Percentiles rank a stretch among this genome's conserved stretches.
Conservation (phyloP, 2,329 filamentous ascomycete species). For the Epichloe amarillans region DNA sequence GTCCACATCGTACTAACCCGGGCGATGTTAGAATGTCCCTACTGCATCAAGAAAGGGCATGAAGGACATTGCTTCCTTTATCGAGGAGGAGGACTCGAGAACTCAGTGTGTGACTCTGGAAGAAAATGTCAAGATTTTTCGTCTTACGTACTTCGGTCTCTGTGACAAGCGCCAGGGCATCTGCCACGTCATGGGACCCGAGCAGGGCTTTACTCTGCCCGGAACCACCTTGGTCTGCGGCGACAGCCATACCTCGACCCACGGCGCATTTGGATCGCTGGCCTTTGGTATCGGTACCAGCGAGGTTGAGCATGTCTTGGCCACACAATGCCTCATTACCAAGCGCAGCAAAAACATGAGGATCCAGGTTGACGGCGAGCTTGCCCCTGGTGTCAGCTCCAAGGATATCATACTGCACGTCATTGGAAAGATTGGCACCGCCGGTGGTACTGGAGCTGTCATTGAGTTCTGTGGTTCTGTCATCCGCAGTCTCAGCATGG, state of each 20-base stretch:
- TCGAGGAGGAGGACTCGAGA: constrained; percentile 86
- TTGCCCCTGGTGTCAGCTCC: constrained; percentile 82
- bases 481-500: constrained; percentile 81
- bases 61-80: constrained; percentile 87
- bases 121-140: constrained; percentile 94
- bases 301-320: constrained; percentile 96
- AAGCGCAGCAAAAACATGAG: constrained; percentile 98
- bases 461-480: constrained; percentile 97
- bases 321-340: constrained; percentile 89
- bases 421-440: constrained; percentile 88
- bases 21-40: constrained; percentile 62
- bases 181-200: constrained; percentile 94
- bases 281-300: constrained; percentile 97
- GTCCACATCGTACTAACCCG: constrained; percentile 6
- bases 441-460: constrained; percentile 84
- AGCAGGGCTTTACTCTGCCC: constrained; percentile 96
- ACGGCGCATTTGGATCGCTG: constrained; percentile 88
- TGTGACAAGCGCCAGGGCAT: constrained; percentile 96
- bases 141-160: constrained; percentile 92
- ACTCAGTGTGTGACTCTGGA: constrained; percentile 92
- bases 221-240: constrained; percentile 95
- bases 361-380: constrained; percentile 83
- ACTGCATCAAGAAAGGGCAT: constrained; percentile 82
- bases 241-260: constrained; percentile 95
- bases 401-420: constrained; percentile 91